Evolutionary conservation across 2,329 filamentous ascomycete genomes (phyloP).

Genomic region (Golovinomyces cichoracearum): DNA sequence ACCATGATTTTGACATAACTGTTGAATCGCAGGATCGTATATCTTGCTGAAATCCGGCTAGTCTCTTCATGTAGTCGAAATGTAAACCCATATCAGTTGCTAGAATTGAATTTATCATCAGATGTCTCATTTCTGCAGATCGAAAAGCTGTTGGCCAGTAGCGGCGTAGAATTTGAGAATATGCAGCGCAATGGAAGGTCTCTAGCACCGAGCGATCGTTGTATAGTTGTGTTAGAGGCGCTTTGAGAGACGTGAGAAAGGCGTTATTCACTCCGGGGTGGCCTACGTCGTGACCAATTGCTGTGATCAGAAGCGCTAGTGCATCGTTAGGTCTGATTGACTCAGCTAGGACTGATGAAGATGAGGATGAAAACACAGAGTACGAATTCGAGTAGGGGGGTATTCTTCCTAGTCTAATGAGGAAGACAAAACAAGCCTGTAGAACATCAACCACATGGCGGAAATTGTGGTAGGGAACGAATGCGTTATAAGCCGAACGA

Average conservation of each 20-base stretch:
- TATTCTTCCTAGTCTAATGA: conserved; percentile 53
- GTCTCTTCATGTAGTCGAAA: conserved; percentile 82
- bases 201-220: conserved; percentile 93
- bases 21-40: conserved; percentile 42
- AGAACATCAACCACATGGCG: conserved; percentile 89
- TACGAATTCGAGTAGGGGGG: conserved; percentile 32
- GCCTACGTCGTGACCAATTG: conserved; percentile 94
- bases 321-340: conserved; percentile 71
- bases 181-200: conserved; percentile 91
- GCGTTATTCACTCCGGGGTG: conserved; percentile 97
- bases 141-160: conserved; percentile 72
- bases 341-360: conserved; percentile 37
- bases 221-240: conserved; percentile 79
- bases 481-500: conserved; percentile 81
- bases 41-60: conserved; percentile 58
- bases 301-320: conserved; percentile 68
- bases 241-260: conserved; percentile 74
- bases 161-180: conserved; percentile 76
- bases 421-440: conserved; percentile 75
- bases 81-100: conserved; percentile 95
- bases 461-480: conserved; percentile 95
- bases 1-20: conserved; percentile 45
- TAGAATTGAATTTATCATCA: conserved; percentile 94
- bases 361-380: neutral
- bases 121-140: conserved; percentile 51